Base-by-base conservation (phyloP, 2,329 filamentous ascomycete genomes). In the Gyromitra esculenta region DNA sequence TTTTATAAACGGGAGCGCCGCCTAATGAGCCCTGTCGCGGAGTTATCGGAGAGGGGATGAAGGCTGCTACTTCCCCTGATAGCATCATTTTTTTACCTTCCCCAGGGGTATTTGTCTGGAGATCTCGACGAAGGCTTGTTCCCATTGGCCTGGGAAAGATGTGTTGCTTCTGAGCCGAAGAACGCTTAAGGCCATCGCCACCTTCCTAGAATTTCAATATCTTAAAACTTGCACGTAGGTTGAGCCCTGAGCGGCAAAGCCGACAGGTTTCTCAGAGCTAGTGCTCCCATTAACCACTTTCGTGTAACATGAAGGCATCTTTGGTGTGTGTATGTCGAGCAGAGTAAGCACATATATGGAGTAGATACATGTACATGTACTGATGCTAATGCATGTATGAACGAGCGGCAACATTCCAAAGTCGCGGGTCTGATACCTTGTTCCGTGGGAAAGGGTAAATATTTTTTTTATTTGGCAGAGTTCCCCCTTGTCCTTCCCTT, bases 401-500 rank as follows among this genome's bases (percentile, higher is more conserved):
- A 45, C 18, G 43, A 64, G 48, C 21, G 57, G 43, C 59, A 54
- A 45, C 43, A 52, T 66, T 66, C 68, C 68, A 64, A 31, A 56
- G n/a, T 64, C 45, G 59, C 59, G 68, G 68, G 62, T 72, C 59
- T 64, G 62, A 57, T 39, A 56, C 25, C 68, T 72, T 8, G 54
- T 64, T 72, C 68, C 59, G 59, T 72, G 59, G 68, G 64, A 72
- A 57, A 41, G 56, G 56, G 35, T 60, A 31, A 39, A 4, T 31
- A 31, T 31, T 31, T 31, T 31, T 31, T 31, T 31, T 4, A 31
- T 31, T 31, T 39, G 2, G 50, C 2, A n/a, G 48, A n/a, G 7
- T 60, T n/a, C n/a, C 4, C n/a, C 56, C 56, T 60, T 60, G 56
- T 60, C 45, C 35, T 67, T 39, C 64, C 45, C 31, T 67, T 52